A percentile compares a stretch with the other conserved stretches of the same genome.
These are phyloP conservation scores for Eucalyptus curtisii DNA, from an alignment of 345 rosid species.

Conservation along the genomic window DNA sequence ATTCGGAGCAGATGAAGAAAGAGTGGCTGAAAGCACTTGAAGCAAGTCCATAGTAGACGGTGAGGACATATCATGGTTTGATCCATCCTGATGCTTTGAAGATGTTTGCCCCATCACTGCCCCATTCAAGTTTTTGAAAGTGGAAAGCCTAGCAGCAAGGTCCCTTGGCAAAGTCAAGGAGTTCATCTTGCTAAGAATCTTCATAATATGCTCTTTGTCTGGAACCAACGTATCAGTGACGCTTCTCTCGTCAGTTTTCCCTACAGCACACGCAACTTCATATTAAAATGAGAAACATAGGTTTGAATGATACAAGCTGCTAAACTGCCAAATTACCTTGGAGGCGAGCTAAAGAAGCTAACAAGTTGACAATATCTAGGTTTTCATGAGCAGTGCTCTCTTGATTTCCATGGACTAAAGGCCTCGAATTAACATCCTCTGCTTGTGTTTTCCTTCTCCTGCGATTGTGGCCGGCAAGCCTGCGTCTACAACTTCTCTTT, in stretches of 20 bases:
- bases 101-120: slow-evolving; percentile 25
- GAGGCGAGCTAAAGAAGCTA: slow-evolving; percentile 45
- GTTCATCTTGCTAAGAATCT: slow-evolving; percentile 73
- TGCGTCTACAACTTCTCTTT: slow-evolving; percentile 80
- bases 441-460: slow-evolving; percentile 76
- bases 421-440: slow-evolving; percentile 51
- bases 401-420: slow-evolving; percentile 31
- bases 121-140: slow-evolving; percentile 31
- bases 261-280: slow-evolving; percentile 8
- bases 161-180: slow-evolving; percentile 67
- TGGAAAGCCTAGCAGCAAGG: slow-evolving; percentile 51
- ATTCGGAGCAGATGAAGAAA: slow-evolving; percentile 54
- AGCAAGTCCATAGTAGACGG: slow-evolving; percentile 69
- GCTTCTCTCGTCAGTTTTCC: slow-evolving; percentile 37
- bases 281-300: not conserved
- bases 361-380: slow-evolving; percentile 58
- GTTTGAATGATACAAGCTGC: not conserved
- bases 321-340: slow-evolving; percentile 40
- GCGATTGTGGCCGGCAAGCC: slow-evolving; percentile 79
- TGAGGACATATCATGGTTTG: slow-evolving; percentile 30
- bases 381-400: slow-evolving; percentile 21
- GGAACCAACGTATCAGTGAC: slow-evolving; percentile 22
- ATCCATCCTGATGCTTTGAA: slow-evolving; percentile 23
- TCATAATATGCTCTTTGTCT: slow-evolving; percentile 60
- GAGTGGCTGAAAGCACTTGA: slow-evolving; percentile 58